Base-by-base conservation (phyloP, 176 grass and related monocot species). In the Metroxylon sagu region DNA sequence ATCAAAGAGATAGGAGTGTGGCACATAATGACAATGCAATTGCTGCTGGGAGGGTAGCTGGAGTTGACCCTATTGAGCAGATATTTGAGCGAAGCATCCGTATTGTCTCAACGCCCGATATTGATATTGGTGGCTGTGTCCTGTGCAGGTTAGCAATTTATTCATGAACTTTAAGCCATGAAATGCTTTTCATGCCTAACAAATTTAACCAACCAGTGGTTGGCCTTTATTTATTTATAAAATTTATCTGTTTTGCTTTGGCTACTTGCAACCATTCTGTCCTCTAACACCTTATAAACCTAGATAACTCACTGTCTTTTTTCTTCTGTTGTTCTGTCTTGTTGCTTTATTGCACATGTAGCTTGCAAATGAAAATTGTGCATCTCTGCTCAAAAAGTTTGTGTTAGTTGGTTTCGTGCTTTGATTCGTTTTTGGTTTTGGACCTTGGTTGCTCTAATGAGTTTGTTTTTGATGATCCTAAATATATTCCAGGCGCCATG, bases 11-110 rank as follows among this genome's bases (percentile, higher is more conserved):
- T 62, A 71, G 77, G 59, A 80, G 62, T 80, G 77, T 97, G 49
- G 81, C 93, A 18, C 79, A 76, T 74, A 98, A 98, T 70, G 83
- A 83, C 74, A 98, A 98, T 83, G 93, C 93, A 26, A 87, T 84
- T 73, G 93, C 93, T 61, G 93, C 93, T 78, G 93, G 93, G 53
- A 88, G 87, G 70, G 66, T 98, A 67, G 93, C 86, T 31, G 93
- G 93, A 67, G 76, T 88, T 68, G 93, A 98, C 72, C 79, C 93
- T 29, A 85, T 98, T 50, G 87, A 85, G 61, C 76, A 98, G 76
- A 97, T 97, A 85, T 88, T 83, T 68, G 85, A 76, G 27, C 68
- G 87, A 52, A 83, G 78, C 4, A 97, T 88, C 49, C 83, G 93
- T 43, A 83, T 92, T 66, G 87, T 81, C 48, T 88, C 93, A 72